phyloP scores from a whole-genome alignment of 1,139 yeast species.

The Taphrina communis region DNA sequence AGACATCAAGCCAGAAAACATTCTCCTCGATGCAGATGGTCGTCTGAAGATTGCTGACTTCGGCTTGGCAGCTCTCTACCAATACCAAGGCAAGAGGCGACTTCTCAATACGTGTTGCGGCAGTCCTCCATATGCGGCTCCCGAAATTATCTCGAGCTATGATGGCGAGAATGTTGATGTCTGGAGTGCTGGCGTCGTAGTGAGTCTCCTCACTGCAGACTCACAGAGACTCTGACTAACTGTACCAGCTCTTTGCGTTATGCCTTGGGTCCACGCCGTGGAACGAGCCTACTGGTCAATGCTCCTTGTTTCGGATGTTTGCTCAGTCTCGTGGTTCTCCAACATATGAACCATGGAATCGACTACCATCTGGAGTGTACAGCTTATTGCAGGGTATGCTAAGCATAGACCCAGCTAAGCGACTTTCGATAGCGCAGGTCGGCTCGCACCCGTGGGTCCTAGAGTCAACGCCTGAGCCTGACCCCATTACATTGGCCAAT shows the following conservation, averaged over 20 bases:
- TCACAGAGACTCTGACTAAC: neutral
- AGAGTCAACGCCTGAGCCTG: constrained; percentile 53
- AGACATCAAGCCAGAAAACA: constrained; percentile 84
- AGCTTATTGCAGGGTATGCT: constrained; percentile 61
- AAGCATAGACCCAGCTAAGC: constrained; percentile 56
- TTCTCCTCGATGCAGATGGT: constrained; percentile 70
- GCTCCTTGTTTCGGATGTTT: constrained; percentile 58
- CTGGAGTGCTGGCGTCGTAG: constrained; percentile 69
- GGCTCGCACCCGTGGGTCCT: constrained; percentile 62
- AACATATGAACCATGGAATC: constrained; percentile 59
- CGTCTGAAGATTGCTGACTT: constrained; percentile 72
- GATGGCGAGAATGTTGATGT: constrained; percentile 63
- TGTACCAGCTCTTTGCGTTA: constrained; percentile 57
- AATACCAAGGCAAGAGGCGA: constrained; percentile 57
- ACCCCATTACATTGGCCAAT: constrained; percentile 60
- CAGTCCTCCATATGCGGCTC: constrained; percentile 75
- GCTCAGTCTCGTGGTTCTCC: constrained; percentile 58
- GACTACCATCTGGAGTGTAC: constrained; percentile 57
- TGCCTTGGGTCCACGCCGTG: constrained; percentile 69
- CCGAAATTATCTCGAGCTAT: constrained; percentile 57
- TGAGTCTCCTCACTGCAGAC: neutral
- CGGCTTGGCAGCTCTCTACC: constrained; percentile 67
- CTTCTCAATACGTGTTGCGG: constrained; percentile 55
- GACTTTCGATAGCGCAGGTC: constrained; percentile 56
- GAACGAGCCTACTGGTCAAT: constrained; percentile 59